Conservation (phyloP, 2,329 filamentous ascomycete species). For the Xylariomycetidae sp. region DNA sequence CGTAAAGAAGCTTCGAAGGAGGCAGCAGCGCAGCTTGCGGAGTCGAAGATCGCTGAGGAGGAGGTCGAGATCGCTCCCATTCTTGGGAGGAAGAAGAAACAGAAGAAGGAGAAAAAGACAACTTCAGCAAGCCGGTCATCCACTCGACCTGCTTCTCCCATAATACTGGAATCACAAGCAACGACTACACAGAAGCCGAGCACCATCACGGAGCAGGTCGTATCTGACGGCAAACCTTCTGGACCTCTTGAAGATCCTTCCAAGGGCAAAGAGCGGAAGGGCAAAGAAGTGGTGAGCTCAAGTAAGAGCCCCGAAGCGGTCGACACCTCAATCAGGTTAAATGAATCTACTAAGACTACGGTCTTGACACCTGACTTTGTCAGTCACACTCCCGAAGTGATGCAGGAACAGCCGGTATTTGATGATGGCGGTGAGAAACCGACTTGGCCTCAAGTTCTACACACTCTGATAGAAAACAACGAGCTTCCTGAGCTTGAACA, state of each 20-base stretch:
- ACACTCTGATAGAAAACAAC: slow-evolving; percentile 31
- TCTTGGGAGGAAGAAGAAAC: slow-evolving; percentile 77
- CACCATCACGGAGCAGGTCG: slow-evolving; percentile 15
- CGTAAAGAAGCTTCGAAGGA: slow-evolving; percentile 64
- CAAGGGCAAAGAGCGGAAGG: slow-evolving; percentile 19
- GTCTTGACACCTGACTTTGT: slow-evolving; percentile 31
- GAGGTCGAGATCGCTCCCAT: slow-evolving; percentile 64
- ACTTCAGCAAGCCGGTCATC: slow-evolving; percentile 23
- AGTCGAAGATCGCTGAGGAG: slow-evolving; percentile 45
- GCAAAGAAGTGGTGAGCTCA: slow-evolving; percentile 19
- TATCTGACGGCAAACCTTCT: slow-evolving; percentile 11
- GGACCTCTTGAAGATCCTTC: slow-evolving; percentile 12
- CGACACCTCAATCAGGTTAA: slow-evolving; percentile 27
- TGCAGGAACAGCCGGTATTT: slow-evolving; percentile 22
- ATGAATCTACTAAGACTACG: slow-evolving; percentile 31
- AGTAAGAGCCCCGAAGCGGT: slow-evolving; percentile 22
- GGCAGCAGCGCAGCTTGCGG: slow-evolving; percentile 51
- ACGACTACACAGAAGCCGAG: slow-evolving; percentile 17
- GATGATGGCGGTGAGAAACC: slow-evolving; percentile 28
- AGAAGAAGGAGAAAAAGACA: slow-evolving; percentile 64
- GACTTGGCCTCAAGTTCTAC: slow-evolving; percentile 31
- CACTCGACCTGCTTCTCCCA: slow-evolving; percentile 26
- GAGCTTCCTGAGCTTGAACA: slow-evolving; percentile 29
- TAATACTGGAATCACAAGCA: slow-evolving; percentile 24
- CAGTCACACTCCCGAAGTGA: slow-evolving; percentile 20